These are phyloP conservation scores for Kodamaea fukazawae DNA, from an alignment of 805 yeast genomes.

Conservation along the genomic window DNA sequence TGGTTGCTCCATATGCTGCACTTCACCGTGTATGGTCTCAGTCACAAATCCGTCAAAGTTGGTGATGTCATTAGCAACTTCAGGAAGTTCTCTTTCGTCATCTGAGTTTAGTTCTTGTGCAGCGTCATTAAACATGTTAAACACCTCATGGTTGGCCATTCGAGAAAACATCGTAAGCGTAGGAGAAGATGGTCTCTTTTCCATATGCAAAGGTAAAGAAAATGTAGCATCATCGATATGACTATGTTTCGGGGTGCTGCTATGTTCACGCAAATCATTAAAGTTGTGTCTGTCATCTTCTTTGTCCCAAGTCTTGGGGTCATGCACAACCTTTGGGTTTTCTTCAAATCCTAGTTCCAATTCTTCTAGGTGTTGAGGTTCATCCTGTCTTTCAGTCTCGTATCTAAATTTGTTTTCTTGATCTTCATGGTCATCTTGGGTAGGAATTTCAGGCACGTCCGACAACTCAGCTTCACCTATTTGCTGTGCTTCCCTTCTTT, in stretches of 20 bases:
- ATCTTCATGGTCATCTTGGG: not conserved
- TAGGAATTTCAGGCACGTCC: constrained; percentile 3
- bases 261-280: not conserved
- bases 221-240: not conserved
- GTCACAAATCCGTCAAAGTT: constrained; percentile 48
- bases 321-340: constrained; percentile 8
- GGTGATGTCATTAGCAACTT: constrained; percentile 22
- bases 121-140: constrained; percentile 69
- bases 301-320: not conserved
- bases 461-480: constrained; percentile 1
- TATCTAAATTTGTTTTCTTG: not conserved
- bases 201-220: not conserved
- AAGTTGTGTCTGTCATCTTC: not conserved
- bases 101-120: constrained; percentile 29
- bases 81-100: constrained; percentile 23
- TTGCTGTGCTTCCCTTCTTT: constrained; percentile 16
- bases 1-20: not conserved
- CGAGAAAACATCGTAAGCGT: constrained; percentile 76
- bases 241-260: not conserved
- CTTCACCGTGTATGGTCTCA: constrained; percentile 38
- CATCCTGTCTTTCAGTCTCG: too few species aligned
- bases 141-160: constrained; percentile 71
- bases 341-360: not conserved
- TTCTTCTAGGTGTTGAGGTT: too few species aligned
- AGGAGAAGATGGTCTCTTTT: constrained; percentile 53